phyloP scores from a whole-genome alignment of 2,329 filamentous ascomycete species.

The Colletotrichum sp. region DNA sequence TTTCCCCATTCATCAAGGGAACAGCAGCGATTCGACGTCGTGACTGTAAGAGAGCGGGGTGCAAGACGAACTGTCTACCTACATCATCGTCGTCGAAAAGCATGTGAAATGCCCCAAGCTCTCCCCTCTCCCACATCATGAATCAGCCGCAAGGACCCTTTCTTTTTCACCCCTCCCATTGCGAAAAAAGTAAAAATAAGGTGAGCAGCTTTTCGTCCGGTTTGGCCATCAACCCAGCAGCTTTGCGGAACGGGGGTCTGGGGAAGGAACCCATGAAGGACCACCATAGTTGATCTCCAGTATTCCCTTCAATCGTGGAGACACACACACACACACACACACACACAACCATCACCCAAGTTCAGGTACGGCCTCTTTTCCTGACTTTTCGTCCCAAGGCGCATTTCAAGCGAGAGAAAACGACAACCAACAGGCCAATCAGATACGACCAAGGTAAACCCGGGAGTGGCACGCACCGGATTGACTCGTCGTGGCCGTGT shows the following conservation, averaged over 20 bases:
- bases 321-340: not conserved
- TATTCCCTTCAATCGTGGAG: not conserved
- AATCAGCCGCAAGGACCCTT: not conserved
- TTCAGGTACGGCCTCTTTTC: not conserved
- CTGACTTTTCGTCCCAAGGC: not conserved
- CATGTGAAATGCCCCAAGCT: conserved; percentile 5
- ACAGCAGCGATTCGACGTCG: not conserved
- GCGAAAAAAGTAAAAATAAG: not conserved
- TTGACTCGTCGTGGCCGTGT: not conserved
- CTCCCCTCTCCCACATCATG: not conserved
- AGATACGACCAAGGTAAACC: not conserved
- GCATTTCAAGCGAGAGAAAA: not conserved
- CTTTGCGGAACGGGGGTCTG: not conserved
- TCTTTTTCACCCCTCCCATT: not conserved
- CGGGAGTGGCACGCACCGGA: not conserved
- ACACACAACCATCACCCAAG: not conserved
- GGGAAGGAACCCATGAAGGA: not conserved
- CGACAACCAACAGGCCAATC: not conserved
- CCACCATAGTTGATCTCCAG: not conserved
- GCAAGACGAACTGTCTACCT: not conserved
- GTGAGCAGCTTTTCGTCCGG: not conserved
- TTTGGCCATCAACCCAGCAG: not conserved
- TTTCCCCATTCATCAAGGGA: not conserved
- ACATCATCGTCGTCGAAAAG: not conserved
- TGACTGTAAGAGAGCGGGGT: not conserved